Percentiles rank a stretch among this genome's conserved stretches.
These are phyloP conservation scores for Penicillium sp. DNA, from an alignment of 2,329 filamentous ascomycete species.

Conservation along the genomic window DNA sequence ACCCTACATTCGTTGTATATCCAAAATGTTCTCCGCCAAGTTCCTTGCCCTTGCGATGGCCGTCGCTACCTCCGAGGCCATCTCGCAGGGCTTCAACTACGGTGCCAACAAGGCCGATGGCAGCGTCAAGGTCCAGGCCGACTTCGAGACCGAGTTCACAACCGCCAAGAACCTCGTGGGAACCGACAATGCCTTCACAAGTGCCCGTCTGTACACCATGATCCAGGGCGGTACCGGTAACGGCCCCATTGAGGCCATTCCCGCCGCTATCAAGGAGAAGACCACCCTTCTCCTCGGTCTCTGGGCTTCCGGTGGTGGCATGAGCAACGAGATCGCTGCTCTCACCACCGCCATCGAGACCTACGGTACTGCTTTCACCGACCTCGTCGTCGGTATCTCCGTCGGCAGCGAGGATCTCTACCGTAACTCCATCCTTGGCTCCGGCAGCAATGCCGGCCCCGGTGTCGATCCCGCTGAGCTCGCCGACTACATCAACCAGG, in stretches of 20 bases:
- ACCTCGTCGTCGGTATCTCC: conserved; percentile 72
- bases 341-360: conserved; percentile 66
- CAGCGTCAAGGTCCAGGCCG: conserved; percentile 42
- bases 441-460: conserved; percentile 59
- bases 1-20: conserved; percentile 12
- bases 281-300: conserved; percentile 78
- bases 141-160: conserved; percentile 48
- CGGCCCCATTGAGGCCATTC: conserved; percentile 69
- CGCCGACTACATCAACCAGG: conserved; percentile 67
- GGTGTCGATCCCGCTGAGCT: conserved; percentile 64
- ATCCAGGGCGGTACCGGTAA: conserved; percentile 60
- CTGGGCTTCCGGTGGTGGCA: conserved; percentile 72
- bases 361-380: conserved; percentile 63
- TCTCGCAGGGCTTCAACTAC: conserved; percentile 51
- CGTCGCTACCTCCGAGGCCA: conserved; percentile 36
- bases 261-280: conserved; percentile 76
- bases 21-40: conserved; percentile 36
- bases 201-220: conserved; percentile 61
- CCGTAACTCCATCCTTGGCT: conserved; percentile 70
- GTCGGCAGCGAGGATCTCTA: conserved; percentile 86
- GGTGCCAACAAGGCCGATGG: conserved; percentile 43
- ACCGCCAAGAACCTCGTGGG: conserved; percentile 46
- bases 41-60: conserved; percentile 37
- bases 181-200: conserved; percentile 42
- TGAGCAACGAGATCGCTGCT: conserved; percentile 72